Percentiles rank a stretch among this genome's conserved stretches.
phyloP scores from a whole-genome alignment of 176 grass and related monocot genomes.

The Rhynchospora tenuis region DNA sequence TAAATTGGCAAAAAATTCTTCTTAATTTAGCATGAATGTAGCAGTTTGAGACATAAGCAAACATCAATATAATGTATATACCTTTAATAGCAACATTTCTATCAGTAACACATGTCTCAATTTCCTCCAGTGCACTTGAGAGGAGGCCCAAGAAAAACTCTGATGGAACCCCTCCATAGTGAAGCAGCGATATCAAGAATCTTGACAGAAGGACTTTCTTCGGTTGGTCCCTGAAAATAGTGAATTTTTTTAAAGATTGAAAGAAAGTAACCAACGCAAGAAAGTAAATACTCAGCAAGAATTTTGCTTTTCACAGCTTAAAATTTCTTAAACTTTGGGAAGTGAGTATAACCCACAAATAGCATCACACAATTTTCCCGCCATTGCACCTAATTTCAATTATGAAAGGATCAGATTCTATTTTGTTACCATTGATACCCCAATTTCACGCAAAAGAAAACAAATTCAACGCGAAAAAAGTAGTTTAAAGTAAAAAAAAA shows the following conservation, averaged over 20 bases:
- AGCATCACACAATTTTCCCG: too few species aligned
- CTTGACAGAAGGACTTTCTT: conserved; percentile 26
- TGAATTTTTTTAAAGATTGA: not conserved
- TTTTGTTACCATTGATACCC: conserved; percentile 41
- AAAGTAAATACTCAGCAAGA: too few species aligned
- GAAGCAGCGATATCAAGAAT: conserved; percentile 29
- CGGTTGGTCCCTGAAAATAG: conserved; percentile 22
- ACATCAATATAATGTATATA: not conserved
- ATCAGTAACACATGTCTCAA: not conserved
- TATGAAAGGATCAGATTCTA: conserved; percentile 20
- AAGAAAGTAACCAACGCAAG: not conserved
- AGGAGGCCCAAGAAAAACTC: conserved; percentile 37
- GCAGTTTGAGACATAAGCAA: not conserved
- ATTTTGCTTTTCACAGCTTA: not conserved
- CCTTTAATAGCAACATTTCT: not conserved
- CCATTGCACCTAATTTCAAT: too few species aligned
- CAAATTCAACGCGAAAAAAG: not conserved
- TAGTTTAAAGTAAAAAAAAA: not conserved
- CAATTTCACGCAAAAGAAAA: conserved; percentile 16
- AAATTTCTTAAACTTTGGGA: too few species aligned
- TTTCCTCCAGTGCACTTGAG: conserved; percentile 16
- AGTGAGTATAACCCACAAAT: too few species aligned
- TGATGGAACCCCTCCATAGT: conserved; percentile 36
- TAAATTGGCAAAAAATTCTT: not conserved
- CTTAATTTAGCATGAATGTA: not conserved